phyloP scores from a whole-genome alignment of 2,329 filamentous ascomycete species.

The Colletotrichum higginsianum region DNA sequence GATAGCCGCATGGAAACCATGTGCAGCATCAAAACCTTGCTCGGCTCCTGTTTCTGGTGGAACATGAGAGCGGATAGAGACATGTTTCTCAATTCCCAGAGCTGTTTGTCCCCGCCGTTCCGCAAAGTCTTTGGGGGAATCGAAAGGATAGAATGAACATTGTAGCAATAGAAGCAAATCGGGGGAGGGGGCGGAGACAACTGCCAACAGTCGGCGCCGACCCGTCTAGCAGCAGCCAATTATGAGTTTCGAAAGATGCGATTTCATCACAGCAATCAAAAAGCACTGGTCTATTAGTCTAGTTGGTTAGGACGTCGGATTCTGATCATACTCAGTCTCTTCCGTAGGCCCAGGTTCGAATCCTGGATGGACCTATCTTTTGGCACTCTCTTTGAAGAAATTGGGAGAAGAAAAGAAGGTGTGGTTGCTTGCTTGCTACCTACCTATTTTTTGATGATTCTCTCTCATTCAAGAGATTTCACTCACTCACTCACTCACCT shows the following conservation, averaged over 20 bases:
- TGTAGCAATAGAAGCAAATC: background rate
- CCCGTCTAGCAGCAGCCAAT: too few relatives aligned
- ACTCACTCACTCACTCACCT: background rate
- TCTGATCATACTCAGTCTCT: slow-evolving; percentile 29
- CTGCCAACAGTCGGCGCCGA: background rate
- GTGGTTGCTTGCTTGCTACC: too few relatives aligned
- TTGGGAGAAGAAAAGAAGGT: too few relatives aligned
- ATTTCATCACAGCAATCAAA: background rate
- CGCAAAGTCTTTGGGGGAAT: background rate
- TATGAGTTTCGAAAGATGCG: rapidly evolving
- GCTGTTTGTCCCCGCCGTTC: background rate
- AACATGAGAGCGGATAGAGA: too few relatives aligned
- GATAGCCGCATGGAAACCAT: slow-evolving; percentile 15
- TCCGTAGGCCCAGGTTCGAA: slow-evolving; percentile 43
- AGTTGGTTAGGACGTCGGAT: slow-evolving; percentile 44
- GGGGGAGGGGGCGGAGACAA: too few relatives aligned
- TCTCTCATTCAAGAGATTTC: background rate
- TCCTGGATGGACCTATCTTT: slow-evolving; percentile 41
- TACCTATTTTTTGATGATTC: background rate
- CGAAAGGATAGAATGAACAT: too few relatives aligned
- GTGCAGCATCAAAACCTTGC: background rate
- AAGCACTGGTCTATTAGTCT: slow-evolving; percentile 38
- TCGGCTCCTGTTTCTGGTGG: background rate
- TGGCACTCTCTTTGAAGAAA: background rate
- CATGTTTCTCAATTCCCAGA: background rate